Percentiles rank a stretch among this genome's conserved stretches.
Evolutionary conservation across 1,284 basidiomycete species (phyloP).

Genomic region (Kwoniella shivajii): DNA sequence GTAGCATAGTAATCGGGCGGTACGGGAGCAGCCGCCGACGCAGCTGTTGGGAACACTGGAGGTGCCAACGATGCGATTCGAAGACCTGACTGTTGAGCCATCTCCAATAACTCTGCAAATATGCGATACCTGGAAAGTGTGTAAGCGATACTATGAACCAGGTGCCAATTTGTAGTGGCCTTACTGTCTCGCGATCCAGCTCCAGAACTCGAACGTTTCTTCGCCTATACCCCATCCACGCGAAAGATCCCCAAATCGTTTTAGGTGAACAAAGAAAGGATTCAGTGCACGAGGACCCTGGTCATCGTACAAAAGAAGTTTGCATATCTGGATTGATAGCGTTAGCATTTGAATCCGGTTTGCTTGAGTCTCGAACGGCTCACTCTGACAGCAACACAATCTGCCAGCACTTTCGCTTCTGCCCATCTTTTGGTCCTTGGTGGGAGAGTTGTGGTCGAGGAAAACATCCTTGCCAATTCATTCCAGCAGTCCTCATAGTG

Average conservation of each 20-base stretch:
- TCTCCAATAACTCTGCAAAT: slow-evolving; percentile 82
- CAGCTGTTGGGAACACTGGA: slow-evolving; percentile 40
- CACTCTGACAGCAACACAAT: slow-evolving; percentile 85
- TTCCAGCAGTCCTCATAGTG: slow-evolving; percentile 91
- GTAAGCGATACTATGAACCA: not conserved
- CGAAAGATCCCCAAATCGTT: slow-evolving; percentile 82
- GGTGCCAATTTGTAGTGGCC: slow-evolving; percentile 48
- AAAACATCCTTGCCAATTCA: slow-evolving; percentile 79
- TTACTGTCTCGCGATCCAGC: slow-evolving; percentile 89
- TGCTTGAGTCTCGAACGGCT: slow-evolving; percentile 19
- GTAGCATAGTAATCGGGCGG: slow-evolving; percentile 47
- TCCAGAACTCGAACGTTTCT: slow-evolving; percentile 95
- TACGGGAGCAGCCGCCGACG: slow-evolving; percentile 19
- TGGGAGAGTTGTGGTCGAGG: slow-evolving; percentile 77
- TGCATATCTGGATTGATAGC: slow-evolving; percentile 65
- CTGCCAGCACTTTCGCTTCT: slow-evolving; percentile 93
- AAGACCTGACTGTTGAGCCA: slow-evolving; percentile 70
- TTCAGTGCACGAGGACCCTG: slow-evolving; percentile 74
- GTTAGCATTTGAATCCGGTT: not conserved
- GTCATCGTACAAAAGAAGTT: slow-evolving; percentile 84
- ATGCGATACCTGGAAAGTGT: slow-evolving; percentile 67
- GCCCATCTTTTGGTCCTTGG: slow-evolving; percentile 97
- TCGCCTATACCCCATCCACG: slow-evolving; percentile 96
- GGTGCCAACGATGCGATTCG: slow-evolving; percentile 62
- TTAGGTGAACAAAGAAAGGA: slow-evolving; percentile 80